These are phyloP conservation scores for Lepiota brunneoincarnata DNA, from an alignment of 768 basidiomycete genomes.

Conservation along the genomic window DNA sequence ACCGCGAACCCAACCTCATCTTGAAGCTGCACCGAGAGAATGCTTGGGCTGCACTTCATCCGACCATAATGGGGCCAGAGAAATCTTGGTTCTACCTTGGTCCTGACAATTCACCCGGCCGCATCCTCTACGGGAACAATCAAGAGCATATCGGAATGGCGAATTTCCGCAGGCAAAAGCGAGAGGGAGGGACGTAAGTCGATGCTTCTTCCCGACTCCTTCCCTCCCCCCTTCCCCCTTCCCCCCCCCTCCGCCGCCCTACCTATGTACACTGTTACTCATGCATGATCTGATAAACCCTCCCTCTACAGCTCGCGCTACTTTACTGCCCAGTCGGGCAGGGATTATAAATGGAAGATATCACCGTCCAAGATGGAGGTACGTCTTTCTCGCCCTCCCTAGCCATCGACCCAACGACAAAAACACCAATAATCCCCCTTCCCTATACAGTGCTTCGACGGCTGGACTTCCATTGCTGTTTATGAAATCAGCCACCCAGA, in stretches of 20 bases:
- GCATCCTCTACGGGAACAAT: slow-evolving; percentile 68
- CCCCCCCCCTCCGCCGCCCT: not conserved
- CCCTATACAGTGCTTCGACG: slow-evolving; percentile 56
- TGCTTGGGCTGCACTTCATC: slow-evolving; percentile 65
- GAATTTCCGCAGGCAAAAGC: slow-evolving; percentile 48
- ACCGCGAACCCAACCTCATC: slow-evolving; percentile 56
- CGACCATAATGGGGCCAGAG: slow-evolving; percentile 76
- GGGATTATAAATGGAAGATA: slow-evolving; percentile 76
- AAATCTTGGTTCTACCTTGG: slow-evolving; percentile 77
- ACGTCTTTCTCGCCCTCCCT: too few relatives aligned
- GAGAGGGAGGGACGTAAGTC: slow-evolving; percentile 61
- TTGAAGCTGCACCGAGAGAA: slow-evolving; percentile 63
- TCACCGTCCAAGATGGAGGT: slow-evolving; percentile 66
- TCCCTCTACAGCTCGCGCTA: slow-evolving; percentile 59
- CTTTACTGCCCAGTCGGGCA: slow-evolving; percentile 68
- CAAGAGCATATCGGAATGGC: slow-evolving; percentile 53
- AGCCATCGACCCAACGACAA: not conserved
- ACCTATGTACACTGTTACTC: slow-evolving; percentile 1
- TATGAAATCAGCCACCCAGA: slow-evolving; percentile 65
- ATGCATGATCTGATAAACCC: slow-evolving; percentile 1
- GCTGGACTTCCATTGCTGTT: slow-evolving; percentile 55
- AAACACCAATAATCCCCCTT: too few relatives aligned
- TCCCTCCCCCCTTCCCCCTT: not conserved
- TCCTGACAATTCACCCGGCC: slow-evolving; percentile 56
- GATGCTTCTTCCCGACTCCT: not conserved